Evolutionary conservation across 805 yeast species (phyloP), one percentile per base, ranked within the genome.

Genomic region (Yamadazyma kitorensis): DNA sequence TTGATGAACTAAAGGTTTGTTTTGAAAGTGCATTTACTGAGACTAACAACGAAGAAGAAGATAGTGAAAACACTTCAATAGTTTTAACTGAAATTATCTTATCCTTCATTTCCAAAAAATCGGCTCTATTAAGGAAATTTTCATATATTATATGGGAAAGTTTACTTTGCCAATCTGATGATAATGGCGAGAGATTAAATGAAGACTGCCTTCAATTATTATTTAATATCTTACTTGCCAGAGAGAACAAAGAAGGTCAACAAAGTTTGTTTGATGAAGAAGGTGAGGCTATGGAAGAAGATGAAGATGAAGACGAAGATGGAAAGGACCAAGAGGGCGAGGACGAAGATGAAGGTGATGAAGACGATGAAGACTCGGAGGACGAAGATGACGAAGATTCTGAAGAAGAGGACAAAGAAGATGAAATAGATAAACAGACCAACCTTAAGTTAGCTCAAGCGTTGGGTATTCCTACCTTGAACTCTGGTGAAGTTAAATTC

Each of bases 221-320:
- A 36, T 63, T 48, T 37, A 58, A 62, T 34, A 63, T 66, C 6
- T 54, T 68, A 39, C 53, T 39, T 4, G 54, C 94, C 0, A 79
- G 76, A 51, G 97, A 89, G 56, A 86, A 84, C 54, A 76, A 80
- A 41, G 80, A 81, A 45, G 97, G 97, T 2, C 93, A 86, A 56
- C 70, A 72, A 17, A 73, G 74, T 29, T 59, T 91, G 48, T 89
- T 89, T 52, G 86, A 84, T 38, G 78, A 74, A 10, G 86, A 68
- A 8, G 64, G 43, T 7, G 59, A 51, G 6, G 57, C 46, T 1
- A 50, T 41, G 4, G 59, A 44, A 6, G 47, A 37, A 1, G 49
- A 36, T 70, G 70, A 53, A 4, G 56, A 45, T 3, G 57, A 53
- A 7, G 62, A 57, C 2, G 58, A 51, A 1, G 55, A 47, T 2